Conservation (phyloP, 352 stramenopile genomes). For the Phytophthora meadii region DNA sequence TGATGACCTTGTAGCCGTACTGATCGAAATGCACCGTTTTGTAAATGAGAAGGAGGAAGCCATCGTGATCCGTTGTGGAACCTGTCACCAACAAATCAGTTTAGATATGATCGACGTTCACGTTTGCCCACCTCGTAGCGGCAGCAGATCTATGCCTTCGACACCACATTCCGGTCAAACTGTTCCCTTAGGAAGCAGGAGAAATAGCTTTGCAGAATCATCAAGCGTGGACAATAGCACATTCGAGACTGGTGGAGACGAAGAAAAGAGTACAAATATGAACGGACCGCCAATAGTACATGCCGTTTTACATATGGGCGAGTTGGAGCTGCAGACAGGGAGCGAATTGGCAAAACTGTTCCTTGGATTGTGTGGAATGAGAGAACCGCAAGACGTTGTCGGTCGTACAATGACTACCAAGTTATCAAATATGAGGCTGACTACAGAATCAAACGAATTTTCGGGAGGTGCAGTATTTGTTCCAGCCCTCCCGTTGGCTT, state of each 20-base stretch:
- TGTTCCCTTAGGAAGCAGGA: neutral
- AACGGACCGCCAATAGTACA: conserved; percentile 35
- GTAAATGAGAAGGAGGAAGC: conserved; percentile 62
- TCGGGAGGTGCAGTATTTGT: conserved; percentile 68
- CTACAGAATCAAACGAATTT: conserved; percentile 77
- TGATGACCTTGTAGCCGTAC: conserved; percentile 48
- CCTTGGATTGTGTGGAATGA: conserved; percentile 35
- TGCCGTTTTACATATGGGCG: conserved; percentile 51
- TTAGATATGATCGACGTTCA: conserved; percentile 66
- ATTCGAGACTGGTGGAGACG: conserved; percentile 1
- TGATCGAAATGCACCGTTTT: conserved; percentile 65
- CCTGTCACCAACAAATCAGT: conserved; percentile 63
- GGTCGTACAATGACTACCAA: conserved; percentile 37
- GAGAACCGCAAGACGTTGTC: neutral
- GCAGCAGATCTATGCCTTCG: conserved; percentile 18
- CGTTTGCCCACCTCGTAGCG: conserved; percentile 42
- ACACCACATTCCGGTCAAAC: conserved; percentile 19
- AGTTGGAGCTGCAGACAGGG: conserved; percentile 58
- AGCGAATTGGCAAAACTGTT: conserved; percentile 46
- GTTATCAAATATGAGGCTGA: conserved; percentile 48
- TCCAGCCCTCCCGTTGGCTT: conserved; percentile 63
- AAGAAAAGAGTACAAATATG: neutral
- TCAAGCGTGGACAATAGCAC: conserved; percentile 15
- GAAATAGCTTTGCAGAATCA: conserved; percentile 32
- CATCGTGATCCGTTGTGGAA: conserved; percentile 62